Base-by-base conservation (phyloP, 2,329 filamentous ascomycete species). In the Nothopassalora personata region DNA sequence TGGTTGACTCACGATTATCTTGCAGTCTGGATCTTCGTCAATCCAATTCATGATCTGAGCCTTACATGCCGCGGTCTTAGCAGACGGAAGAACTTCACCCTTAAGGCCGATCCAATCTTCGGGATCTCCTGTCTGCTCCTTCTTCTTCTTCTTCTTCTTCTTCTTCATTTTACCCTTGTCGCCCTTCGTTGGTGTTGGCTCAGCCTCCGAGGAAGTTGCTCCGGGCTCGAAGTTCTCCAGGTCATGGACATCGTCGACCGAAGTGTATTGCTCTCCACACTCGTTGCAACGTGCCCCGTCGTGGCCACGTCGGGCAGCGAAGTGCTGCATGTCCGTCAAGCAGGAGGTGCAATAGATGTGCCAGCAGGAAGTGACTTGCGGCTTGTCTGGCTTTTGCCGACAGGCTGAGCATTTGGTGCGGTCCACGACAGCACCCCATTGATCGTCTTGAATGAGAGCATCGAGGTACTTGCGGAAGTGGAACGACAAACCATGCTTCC, bases 311-410 rank as follows among this genome's bases (percentile, higher is more conserved):
- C 62, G 61, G 34, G 69, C 71, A 18, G 72, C 71, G 3, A 68
- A 53, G 0, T 71, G n/a, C 48, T 67, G 61, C 46, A 75, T 58
- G 2, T 67, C 63, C 1, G 67, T 54, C 7, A 83, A 71, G 63
- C 84, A 86, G 0, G 71, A 67, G 1, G 68, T 57, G 68, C 84
- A 87, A 62, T 83, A 83, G 5, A 85, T 68, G 60, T 87, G 84
- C 15, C 75, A 72, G 66, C 84, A 87, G 4, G 75, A 70, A 0
- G 81, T 82, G 31, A 81, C 71, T 9, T 74, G 69, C 0, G 79
- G 74, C 0, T 75, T 62, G 0, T 69, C 63, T 0, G 80, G 79
- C 0, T 68, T 52, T 23, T 67, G 64, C 2, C 66, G 62, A 69
- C 84, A 86, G 0, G 66, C 61, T 2, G 67, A 63, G 66, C 83